Conservation (phyloP, 2,329 filamentous ascomycete genomes). For the Pseudocercospora crystallina region DNA sequence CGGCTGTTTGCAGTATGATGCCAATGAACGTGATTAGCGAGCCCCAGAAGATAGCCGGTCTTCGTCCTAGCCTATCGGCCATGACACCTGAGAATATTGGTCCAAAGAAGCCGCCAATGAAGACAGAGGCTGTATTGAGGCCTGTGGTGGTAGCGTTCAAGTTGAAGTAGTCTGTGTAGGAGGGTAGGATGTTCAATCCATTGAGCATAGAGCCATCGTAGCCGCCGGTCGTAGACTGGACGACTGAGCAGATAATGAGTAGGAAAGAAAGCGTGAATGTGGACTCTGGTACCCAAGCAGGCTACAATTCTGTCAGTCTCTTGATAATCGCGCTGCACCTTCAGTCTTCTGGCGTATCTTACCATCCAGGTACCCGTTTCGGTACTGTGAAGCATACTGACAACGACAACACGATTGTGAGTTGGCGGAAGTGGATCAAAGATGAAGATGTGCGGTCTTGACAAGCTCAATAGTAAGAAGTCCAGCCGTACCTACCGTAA, state of each 20-base stretch:
- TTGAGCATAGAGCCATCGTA: constrained; percentile 55
- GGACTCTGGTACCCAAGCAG: constrained; percentile 27
- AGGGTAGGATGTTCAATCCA: constrained; percentile 58
- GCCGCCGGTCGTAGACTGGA: constrained; percentile 39
- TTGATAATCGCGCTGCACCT: no score
- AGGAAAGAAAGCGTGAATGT: constrained; percentile 23
- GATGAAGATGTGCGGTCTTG: no score
- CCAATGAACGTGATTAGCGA: constrained; percentile 47
- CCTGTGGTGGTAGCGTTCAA: constrained; percentile 55
- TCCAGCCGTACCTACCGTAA: no score
- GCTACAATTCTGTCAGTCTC: background rate
- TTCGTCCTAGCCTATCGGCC: constrained; percentile 46
- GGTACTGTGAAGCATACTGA: constrained; percentile 16
- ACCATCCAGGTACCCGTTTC: constrained; percentile 24
- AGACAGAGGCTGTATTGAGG: constrained; percentile 56
- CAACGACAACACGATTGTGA: no score
- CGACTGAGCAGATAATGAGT: constrained; percentile 25
- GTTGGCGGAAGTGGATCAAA: no score
- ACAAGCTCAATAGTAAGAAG: no score
- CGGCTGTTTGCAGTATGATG: constrained; percentile 48
- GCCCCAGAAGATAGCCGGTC: constrained; percentile 46
- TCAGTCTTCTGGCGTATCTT: no score
- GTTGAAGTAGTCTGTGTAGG: constrained; percentile 56
- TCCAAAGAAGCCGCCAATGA: constrained; percentile 48
- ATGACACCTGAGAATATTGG: constrained; percentile 45